Conservation (phyloP, 768 basidiomycete species). For the Russula brevipes region DNA sequence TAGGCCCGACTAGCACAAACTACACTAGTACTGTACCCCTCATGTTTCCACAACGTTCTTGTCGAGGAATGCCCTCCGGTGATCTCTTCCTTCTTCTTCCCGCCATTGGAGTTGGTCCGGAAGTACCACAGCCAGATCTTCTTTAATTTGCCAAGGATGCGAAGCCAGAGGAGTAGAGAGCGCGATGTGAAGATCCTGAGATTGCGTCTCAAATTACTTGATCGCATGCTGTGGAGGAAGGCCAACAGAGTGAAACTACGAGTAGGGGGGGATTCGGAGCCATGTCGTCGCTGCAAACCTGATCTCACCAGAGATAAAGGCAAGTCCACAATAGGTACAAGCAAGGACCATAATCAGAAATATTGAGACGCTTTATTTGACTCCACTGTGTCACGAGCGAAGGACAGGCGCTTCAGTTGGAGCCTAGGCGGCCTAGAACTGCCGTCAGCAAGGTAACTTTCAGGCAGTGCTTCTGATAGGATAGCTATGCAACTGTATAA, state of each 20-base stretch:
- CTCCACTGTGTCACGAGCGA: background rate
- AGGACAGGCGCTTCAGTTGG: background rate
- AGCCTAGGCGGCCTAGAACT: no score
- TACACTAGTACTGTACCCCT: background rate
- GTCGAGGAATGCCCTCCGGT: background rate
- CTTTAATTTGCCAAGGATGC: background rate
- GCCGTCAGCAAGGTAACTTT: no score
- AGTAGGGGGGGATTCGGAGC: background rate
- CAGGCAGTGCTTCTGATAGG: no score
- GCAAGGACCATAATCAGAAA: background rate
- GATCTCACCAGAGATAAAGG: background rate
- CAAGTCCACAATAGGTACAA: background rate
- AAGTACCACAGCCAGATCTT: background rate
- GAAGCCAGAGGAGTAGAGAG: background rate
- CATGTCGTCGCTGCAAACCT: background rate
- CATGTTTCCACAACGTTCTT: no score
- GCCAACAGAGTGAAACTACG: background rate
- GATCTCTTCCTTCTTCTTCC: background rate
- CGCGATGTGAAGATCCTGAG: slow-evolving; percentile 7
- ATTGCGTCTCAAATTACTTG: background rate
- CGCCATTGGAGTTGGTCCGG: background rate
- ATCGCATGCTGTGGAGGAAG: background rate
- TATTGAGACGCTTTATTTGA: background rate
- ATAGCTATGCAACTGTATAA: no score
- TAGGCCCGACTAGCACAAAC: slow-evolving; percentile 1